Percentiles rank a stretch among this genome's conserved stretches.
Evolutionary conservation across 2,329 filamentous ascomycete species (phyloP).

Genomic region (Beauveria pseudobassiana): DNA sequence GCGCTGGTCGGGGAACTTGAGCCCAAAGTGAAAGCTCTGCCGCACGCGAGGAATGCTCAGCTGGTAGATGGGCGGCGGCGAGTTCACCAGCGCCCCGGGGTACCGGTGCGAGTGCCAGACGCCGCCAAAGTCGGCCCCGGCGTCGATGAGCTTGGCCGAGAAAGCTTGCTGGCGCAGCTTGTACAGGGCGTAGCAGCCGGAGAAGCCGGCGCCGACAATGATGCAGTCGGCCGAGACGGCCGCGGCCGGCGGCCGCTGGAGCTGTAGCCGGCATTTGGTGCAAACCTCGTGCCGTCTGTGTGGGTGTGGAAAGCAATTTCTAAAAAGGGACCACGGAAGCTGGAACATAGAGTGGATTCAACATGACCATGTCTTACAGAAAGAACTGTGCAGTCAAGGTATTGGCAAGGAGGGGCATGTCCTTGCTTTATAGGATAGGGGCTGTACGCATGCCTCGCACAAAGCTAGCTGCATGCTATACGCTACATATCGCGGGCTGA

Average conservation of each 20-base stretch:
- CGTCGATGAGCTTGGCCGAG: conserved; percentile 30
- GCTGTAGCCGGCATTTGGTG: not conserved
- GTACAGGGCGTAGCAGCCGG: conserved; percentile 24
- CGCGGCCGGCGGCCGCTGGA: not conserved
- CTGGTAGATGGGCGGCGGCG: conserved; percentile 27
- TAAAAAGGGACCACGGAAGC: too few relatives aligned
- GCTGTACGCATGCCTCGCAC: too few relatives aligned
- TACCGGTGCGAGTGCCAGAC: conserved; percentile 39
- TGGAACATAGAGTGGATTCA: too few relatives aligned
- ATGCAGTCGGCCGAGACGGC: conserved; percentile 16
- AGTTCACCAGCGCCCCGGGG: conserved; percentile 35
- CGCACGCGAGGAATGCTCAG: conserved; percentile 30
- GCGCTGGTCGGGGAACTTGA: conserved; percentile 29
- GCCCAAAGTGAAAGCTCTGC: conserved; percentile 36
- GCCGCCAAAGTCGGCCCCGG: conserved; percentile 30
- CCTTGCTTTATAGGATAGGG: too few relatives aligned
- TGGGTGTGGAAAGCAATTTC: too few relatives aligned
- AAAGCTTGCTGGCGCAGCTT: conserved; percentile 28
- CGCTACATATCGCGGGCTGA: too few relatives aligned
- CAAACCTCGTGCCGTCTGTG: too few relatives aligned
- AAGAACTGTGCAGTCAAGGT: too few relatives aligned
- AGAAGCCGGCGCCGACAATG: conserved; percentile 21
- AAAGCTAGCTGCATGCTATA: too few relatives aligned
- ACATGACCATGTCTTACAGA: too few relatives aligned
- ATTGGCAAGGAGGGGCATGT: too few relatives aligned